phyloP scores from a whole-genome alignment of 176 grass and related monocot genomes.

The Carex myosuroides region DNA sequence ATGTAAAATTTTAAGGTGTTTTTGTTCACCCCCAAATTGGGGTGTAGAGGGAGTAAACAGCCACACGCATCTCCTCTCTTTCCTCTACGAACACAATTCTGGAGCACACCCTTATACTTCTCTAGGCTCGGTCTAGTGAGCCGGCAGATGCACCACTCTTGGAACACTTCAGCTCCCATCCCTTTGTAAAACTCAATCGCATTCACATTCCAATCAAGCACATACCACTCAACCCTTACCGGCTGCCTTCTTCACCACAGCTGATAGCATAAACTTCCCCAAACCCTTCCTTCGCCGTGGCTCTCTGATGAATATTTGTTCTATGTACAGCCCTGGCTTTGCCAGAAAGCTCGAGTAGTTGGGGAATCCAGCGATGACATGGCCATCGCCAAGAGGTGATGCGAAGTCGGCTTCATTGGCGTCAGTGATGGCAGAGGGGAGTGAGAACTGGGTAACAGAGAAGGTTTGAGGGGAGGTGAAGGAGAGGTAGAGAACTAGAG shows the following conservation, averaged over 20 bases:
- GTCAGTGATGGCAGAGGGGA: constrained; percentile 31
- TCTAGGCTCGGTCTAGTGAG: constrained; percentile 41
- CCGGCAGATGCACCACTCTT: constrained; percentile 75
- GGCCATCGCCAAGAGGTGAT: constrained; percentile 29
- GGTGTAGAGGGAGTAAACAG: too few relatives aligned
- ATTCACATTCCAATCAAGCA: constrained; percentile 86
- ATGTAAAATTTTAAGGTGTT: too few relatives aligned
- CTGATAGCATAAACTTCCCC: constrained; percentile 71
- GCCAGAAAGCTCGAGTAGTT: constrained; percentile 71
- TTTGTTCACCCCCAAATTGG: too few relatives aligned
- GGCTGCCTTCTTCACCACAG: constrained; percentile 55
- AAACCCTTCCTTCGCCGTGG: constrained; percentile 73
- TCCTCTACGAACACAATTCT: too few relatives aligned
- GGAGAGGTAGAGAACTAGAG: constrained; percentile 55
- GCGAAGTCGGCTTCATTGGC: constrained; percentile 38
- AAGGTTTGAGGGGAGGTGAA: constrained; percentile 9
- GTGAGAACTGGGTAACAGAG: constrained; percentile 32
- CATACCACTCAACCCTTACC: constrained; percentile 77
- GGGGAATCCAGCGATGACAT: constrained; percentile 45
- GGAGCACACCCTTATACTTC: constrained; percentile 29
- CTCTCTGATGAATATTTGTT: constrained; percentile 68
- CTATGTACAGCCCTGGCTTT: constrained; percentile 44
- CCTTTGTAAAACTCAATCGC: constrained; percentile 81
- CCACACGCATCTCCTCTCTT: too few relatives aligned
- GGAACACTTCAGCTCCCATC: constrained; percentile 88